These are phyloP conservation scores for Nematodospora valgi DNA, from an alignment of 805 yeast species.

Conservation along the genomic window DNA sequence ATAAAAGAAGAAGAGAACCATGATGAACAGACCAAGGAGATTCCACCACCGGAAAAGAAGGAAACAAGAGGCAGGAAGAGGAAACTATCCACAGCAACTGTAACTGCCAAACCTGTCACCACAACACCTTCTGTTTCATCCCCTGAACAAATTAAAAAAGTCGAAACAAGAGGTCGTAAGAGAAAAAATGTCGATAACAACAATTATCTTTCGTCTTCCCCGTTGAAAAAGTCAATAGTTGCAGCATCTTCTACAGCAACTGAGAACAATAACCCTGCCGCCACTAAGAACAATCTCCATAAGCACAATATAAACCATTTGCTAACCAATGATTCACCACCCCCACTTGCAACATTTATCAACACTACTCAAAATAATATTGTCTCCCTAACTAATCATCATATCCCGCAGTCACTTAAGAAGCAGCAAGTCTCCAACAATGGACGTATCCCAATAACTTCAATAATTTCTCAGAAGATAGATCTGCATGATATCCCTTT, in stretches of 20 bases:
- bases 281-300: not conserved
- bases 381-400: not conserved
- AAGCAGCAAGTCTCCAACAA: not conserved
- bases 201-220: not conserved
- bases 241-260: too few relatives aligned
- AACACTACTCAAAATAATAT: not conserved
- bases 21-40: not conserved
- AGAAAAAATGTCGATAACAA: conserved; percentile 3
- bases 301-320: conserved; percentile 10
- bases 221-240: not conserved
- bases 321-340: conserved; percentile 7
- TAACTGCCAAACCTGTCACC: not conserved
- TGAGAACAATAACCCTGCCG: not conserved
- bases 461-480: conserved; percentile 14
- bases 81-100: not conserved
- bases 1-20: not conserved
- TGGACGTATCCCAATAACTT: conserved; percentile 10
- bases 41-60: not conserved
- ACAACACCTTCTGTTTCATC: not conserved
- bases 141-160: conserved; percentile 2
- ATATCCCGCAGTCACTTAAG: not conserved
- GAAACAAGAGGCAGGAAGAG: conserved; percentile 10
- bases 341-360: not conserved
- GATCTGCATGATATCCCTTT: conserved; percentile 8
- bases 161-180: conserved; percentile 9